These are phyloP conservation scores for Globisporangium canariense DNA, from an alignment of 352 stramenopile genomes.

Conservation along the genomic window DNA sequence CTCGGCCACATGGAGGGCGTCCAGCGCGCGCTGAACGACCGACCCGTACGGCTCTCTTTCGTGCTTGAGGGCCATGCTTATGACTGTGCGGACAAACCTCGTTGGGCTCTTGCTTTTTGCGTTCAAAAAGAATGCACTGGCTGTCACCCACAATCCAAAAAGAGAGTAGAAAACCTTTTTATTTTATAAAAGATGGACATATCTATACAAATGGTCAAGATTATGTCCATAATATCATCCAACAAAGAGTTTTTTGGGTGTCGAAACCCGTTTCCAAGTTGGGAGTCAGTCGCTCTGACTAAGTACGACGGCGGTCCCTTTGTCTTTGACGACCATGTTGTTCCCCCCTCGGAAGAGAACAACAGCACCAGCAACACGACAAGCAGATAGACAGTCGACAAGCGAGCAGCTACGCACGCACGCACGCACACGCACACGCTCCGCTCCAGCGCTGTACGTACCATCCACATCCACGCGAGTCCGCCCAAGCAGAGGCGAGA, in stretches of 20 bases:
- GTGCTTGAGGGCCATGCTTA: neutral
- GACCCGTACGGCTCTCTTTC: neutral
- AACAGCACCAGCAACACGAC: neutral
- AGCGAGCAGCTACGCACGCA: slow-evolving; percentile 1
- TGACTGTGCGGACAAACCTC: neutral
- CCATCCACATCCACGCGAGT: neutral
- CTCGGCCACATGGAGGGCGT: neutral
- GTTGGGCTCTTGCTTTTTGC: too few species aligned
- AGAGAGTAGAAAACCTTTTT: too few species aligned
- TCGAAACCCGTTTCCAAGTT: neutral
- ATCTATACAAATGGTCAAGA: too few species aligned
- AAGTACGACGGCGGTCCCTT: neutral
- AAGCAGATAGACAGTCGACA: slow-evolving; percentile 1
- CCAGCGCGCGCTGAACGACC: neutral
- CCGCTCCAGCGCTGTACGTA: neutral
- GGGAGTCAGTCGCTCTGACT: neutral
- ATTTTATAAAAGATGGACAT: too few species aligned
- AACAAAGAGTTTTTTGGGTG: too few species aligned
- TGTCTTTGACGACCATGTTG: slow-evolving; percentile 1
- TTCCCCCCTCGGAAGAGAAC: slow-evolving; percentile 6
- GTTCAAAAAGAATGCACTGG: too few species aligned
- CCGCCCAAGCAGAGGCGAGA: neutral
- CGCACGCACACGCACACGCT: neutral
- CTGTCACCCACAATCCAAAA: too few species aligned
- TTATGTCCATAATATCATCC: too few species aligned